Evolutionary conservation across 257 asterid genomes (phyloP).

Genomic region (Nicotiana sylvestris): DNA sequence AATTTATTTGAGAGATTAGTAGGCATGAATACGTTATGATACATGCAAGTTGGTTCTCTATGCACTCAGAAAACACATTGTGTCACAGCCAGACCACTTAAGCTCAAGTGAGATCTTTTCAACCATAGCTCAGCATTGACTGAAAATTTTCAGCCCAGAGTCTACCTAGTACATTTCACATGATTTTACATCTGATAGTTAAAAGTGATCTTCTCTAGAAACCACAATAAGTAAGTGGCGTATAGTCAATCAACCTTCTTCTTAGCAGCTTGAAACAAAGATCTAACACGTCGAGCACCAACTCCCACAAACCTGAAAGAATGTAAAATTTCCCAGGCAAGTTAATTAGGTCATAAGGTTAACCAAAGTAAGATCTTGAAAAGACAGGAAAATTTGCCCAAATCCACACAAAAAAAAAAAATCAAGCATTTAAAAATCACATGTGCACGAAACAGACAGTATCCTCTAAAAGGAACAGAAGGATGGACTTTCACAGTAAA

Average conservation of each 20-base stretch:
- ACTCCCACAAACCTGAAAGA: conserved; percentile 90
- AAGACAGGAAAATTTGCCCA: background rate
- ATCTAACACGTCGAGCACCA: conserved; percentile 98
- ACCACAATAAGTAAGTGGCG: background rate
- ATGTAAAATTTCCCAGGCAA: conserved; percentile 9
- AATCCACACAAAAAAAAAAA: background rate
- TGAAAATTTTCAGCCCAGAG: background rate
- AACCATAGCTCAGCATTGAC: background rate
- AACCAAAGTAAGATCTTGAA: conserved; percentile 10
- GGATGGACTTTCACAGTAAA: background rate
- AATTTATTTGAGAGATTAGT: background rate
- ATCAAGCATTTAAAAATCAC: background rate
- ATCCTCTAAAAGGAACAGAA: background rate
- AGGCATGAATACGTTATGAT: background rate
- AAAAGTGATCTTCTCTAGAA: background rate
- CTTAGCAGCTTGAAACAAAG: conserved; percentile 97
- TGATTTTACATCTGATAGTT: background rate
- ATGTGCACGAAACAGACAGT: background rate
- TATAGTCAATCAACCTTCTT: conserved; percentile 52
- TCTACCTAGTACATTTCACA: background rate
- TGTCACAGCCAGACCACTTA: background rate
- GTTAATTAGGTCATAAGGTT: conserved; percentile 4
- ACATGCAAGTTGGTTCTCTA: background rate
- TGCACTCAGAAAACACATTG: background rate
- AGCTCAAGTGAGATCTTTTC: background rate